Base-by-base conservation (phyloP, 768 basidiomycete genomes). In the Gloeostereum incarnatum region DNA sequence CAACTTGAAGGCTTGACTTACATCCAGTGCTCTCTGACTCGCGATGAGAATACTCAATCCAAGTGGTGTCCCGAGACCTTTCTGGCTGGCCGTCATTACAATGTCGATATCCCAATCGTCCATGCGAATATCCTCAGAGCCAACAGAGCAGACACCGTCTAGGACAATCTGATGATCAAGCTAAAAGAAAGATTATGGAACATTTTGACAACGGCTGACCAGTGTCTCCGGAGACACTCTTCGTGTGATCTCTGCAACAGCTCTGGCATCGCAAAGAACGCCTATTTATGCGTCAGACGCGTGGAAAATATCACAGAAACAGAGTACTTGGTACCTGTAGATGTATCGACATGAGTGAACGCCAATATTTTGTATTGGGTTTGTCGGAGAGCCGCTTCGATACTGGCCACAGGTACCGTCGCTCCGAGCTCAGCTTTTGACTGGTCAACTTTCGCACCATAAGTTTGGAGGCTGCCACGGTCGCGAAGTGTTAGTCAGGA, bases 91-190 rank as follows among this genome's bases (percentile, higher is more conserved):
- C 9, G 81, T 75, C 29, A 93, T 49, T 18, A 98, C 82, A 26
- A 92, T 77, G 47, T 99, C 94, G 38, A 98, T 68, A 19, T 71
- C 79, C 96, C 94, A 98, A 2, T 73, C 80, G 49, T 98, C 94
- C 68, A 96, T 85, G 32, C 69, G 77, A 49, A 99, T 92, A 56
- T 97, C 91, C 56, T 98, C 96, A 48, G 82, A 88, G 4, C 88
- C 96, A n/a, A 97, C 90, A 2, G 91, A 83, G 61, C 96, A 99
- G 21, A 99, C 96, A 14, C 78, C 90, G 52, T 99, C 96, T 42
- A 91, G 68, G 6, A 86, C 66, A 30, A 91, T 66, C 82, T 85
- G 14, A 43, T 29, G 14, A 9, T 10, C 33, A 31, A 38, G 17
- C 41, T 47, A 39, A n/a, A 5, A 41, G 21, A 13, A 35, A 23